Conservation (phyloP, 768 basidiomycete species). For the Butyriboletus loyo region DNA sequence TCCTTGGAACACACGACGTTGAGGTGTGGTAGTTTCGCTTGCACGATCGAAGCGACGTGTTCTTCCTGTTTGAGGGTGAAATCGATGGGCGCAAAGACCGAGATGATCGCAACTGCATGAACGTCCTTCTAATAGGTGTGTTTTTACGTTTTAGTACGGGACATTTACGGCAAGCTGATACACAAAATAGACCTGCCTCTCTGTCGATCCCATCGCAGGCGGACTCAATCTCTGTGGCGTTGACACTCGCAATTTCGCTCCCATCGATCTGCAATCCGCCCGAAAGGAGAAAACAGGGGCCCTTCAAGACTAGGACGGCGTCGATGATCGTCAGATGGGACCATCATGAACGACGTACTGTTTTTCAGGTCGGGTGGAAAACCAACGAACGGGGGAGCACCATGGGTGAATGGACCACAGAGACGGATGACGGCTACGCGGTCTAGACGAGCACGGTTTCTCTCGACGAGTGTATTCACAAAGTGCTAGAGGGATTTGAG, state of each 20-base stretch:
- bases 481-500: slow-evolving; percentile 37
- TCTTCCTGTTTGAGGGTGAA: slow-evolving; percentile 45
- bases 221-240: slow-evolving; percentile 43
- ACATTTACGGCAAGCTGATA: not conserved
- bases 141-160: slow-evolving; percentile 6
- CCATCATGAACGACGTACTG: slow-evolving; percentile 21
- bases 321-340: not conserved
- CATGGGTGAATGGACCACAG: slow-evolving; percentile 56
- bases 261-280: slow-evolving; percentile 47
- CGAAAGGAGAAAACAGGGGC: slow-evolving; percentile 35
- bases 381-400: slow-evolving; percentile 54
- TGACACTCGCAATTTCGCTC: slow-evolving; percentile 41
- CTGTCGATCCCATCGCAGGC: slow-evolving; percentile 40
- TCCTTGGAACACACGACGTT: slow-evolving; percentile 55
- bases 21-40: slow-evolving; percentile 36
- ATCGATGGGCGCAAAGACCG: slow-evolving; percentile 50
- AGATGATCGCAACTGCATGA: slow-evolving; percentile 41
- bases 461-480: slow-evolving; percentile 59
- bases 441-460: slow-evolving; percentile 48
- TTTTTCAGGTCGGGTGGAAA: slow-evolving; percentile 40
- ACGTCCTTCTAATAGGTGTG: slow-evolving; percentile 19
- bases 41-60: slow-evolving; percentile 41
- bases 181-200: slow-evolving; percentile 16
- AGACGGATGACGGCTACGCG: slow-evolving; percentile 65
- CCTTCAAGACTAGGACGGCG: slow-evolving; percentile 23